These are phyloP conservation scores for Cutaneotrichosporon sp. DNA, from an alignment of 1,284 basidiomycete genomes.

Conservation along the genomic window DNA sequence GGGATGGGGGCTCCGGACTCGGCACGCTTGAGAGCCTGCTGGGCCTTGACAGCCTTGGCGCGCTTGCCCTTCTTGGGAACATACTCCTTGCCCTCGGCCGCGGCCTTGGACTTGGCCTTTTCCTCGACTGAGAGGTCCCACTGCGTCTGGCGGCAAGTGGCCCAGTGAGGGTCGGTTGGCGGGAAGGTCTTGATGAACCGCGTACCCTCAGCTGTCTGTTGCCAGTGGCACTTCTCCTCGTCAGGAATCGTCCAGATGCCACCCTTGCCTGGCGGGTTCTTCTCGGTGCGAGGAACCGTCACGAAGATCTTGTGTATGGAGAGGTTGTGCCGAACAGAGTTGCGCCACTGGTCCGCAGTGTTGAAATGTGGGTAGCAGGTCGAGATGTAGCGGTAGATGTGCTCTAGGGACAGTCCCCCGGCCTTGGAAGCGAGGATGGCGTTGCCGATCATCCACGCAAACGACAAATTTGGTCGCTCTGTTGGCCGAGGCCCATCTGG, in stretches of 20 bases:
- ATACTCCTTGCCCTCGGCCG: slow-evolving; percentile 42
- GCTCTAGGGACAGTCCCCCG: slow-evolving; percentile 84
- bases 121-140: slow-evolving; percentile 46
- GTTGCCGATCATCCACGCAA: slow-evolving; percentile 93
- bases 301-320: slow-evolving; percentile 81
- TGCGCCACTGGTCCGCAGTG: slow-evolving; percentile 87
- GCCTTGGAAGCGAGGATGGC: slow-evolving; percentile 83
- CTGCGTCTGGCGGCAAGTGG: slow-evolving; percentile 44
- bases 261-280: slow-evolving; percentile 51
- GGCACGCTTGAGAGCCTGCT: slow-evolving; percentile 17
- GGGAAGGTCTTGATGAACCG: slow-evolving; percentile 54
- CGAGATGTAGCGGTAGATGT: slow-evolving; percentile 95
- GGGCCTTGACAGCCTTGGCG: slow-evolving; percentile 10
- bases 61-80: slow-evolving; percentile 50
- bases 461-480: slow-evolving; percentile 78
- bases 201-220: slow-evolving; percentile 31
- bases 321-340: slow-evolving; percentile 87
- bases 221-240: slow-evolving; percentile 50
- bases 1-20: not conserved
- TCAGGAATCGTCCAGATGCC: slow-evolving; percentile 54
- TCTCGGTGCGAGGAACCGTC: slow-evolving; percentile 56
- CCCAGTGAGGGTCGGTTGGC: slow-evolving; percentile 42
- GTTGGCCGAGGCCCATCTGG: slow-evolving; percentile 78
- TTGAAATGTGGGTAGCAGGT: slow-evolving; percentile 92
- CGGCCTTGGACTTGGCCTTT: slow-evolving; percentile 44